Conservation (phyloP, 257 asterid genomes). For the Verbena officinalis region DNA sequence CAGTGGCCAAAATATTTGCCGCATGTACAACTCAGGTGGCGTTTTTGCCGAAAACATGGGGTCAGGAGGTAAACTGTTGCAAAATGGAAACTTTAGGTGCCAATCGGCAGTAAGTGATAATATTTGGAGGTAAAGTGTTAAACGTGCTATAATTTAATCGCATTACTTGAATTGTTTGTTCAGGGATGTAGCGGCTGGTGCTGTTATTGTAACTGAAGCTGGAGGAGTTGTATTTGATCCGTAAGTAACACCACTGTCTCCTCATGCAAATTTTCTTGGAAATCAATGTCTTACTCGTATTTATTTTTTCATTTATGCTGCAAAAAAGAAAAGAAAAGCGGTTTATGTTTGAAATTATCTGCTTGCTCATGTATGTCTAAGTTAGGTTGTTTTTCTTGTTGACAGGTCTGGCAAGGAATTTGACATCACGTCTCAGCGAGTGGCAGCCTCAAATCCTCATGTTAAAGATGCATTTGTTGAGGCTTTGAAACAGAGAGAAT, state of each 20-base stretch:
- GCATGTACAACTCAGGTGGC: too few relatives aligned
- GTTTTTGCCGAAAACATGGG: too few relatives aligned
- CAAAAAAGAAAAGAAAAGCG: background rate
- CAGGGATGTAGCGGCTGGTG: slow-evolving; percentile 92
- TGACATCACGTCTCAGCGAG: slow-evolving; percentile 60
- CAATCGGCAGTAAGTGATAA: too few relatives aligned
- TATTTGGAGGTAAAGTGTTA: too few relatives aligned
- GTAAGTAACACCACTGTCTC: slow-evolving; percentile 42
- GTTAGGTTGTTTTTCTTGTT: background rate
- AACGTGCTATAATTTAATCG: too few relatives aligned
- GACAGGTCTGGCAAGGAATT: slow-evolving; percentile 64
- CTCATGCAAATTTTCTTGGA: background rate
- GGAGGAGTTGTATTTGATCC: slow-evolving; percentile 81
- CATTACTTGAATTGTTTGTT: slow-evolving; percentile 17
- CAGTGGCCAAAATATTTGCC: too few relatives aligned
- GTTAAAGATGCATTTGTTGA: slow-evolving; percentile 57
- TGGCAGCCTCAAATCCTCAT: slow-evolving; percentile 67
- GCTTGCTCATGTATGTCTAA: background rate
- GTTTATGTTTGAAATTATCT: background rate
- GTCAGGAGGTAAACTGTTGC: too few relatives aligned
- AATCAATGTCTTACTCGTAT: too few relatives aligned
- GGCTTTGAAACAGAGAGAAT: slow-evolving; percentile 49
- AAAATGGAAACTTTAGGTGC: too few relatives aligned
- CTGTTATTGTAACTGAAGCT: slow-evolving; percentile 74
- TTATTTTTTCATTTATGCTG: background rate